These are phyloP conservation scores for Rhododendron vialii DNA, from an alignment of 148 eudicot genomes.

Conservation along the genomic window DNA sequence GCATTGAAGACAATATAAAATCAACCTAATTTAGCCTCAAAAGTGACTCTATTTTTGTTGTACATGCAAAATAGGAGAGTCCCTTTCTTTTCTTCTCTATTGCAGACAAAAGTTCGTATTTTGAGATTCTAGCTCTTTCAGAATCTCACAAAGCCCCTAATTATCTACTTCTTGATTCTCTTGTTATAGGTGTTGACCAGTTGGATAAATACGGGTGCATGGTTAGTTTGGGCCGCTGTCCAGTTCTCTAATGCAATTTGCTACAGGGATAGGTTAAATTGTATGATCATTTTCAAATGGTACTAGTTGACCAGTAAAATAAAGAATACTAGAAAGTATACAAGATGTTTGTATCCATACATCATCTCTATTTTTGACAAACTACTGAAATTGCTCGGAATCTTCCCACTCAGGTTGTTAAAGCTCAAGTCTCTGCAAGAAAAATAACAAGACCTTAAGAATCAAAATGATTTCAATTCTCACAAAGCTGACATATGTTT, in stretches of 20 bases:
- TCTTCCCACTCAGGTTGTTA: slow-evolving; percentile 32
- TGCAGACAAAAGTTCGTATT: not conserved
- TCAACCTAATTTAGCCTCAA: too few relatives aligned
- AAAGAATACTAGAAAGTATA: not conserved
- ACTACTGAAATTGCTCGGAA: slow-evolving; percentile 7
- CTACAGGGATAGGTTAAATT: too few relatives aligned
- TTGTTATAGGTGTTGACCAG: not conserved
- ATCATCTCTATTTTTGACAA: slow-evolving; percentile 5
- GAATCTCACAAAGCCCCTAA: not conserved
- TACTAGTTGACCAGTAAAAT: not conserved
- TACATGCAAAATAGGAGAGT: not conserved
- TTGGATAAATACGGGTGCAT: not conserved
- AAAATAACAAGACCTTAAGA: not conserved
- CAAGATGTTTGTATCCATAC: slow-evolving; percentile 15
- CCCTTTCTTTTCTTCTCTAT: not conserved
- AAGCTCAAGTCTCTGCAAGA: slow-evolving; percentile 33
- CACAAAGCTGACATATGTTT: not conserved
- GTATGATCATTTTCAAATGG: not conserved
- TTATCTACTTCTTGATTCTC: not conserved
- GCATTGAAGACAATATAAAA: too few relatives aligned
- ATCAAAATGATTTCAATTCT: not conserved
- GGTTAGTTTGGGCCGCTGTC: not conserved
- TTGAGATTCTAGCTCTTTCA: too few relatives aligned
- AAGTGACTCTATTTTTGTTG: too few relatives aligned
- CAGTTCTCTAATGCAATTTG: not conserved